Evolutionary conservation across 805 yeast species (phyloP).

Genomic region (Candida dendrica): DNA sequence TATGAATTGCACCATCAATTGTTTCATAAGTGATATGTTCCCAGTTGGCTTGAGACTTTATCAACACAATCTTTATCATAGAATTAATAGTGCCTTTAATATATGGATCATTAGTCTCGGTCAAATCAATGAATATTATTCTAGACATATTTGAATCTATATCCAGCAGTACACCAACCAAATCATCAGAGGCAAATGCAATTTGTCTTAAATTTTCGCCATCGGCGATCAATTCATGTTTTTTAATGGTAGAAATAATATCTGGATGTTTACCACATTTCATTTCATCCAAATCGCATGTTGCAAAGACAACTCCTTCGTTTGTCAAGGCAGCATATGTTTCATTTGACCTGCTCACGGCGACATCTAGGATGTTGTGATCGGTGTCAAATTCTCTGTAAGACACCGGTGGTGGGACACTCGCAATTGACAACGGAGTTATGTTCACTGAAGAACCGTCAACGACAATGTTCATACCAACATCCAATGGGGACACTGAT

Average conservation of each 20-base stretch:
- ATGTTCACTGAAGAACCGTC: slow-evolving; percentile 68
- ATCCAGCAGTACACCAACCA: slow-evolving; percentile 57
- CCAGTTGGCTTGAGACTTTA: slow-evolving; percentile 50
- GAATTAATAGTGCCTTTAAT: slow-evolving; percentile 36
- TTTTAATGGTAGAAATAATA: slow-evolving; percentile 13
- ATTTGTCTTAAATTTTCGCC: slow-evolving; percentile 55
- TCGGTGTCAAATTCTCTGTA: slow-evolving; percentile 56
- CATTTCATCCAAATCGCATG: slow-evolving; percentile 37
- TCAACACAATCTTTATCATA: slow-evolving; percentile 43
- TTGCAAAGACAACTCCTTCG: slow-evolving; percentile 37
- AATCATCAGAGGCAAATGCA: slow-evolving; percentile 43
- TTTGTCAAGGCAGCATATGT: slow-evolving; percentile 51
- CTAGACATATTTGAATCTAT: slow-evolving; percentile 39
- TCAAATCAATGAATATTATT: slow-evolving; percentile 42
- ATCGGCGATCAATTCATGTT: slow-evolving; percentile 29
- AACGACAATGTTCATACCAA: slow-evolving; percentile 72
- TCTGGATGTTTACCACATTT: slow-evolving; percentile 41
- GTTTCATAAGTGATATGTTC: slow-evolving; percentile 48
- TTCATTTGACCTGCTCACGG: slow-evolving; percentile 55
- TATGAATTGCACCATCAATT: slow-evolving; percentile 52
- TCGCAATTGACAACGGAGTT: slow-evolving; percentile 80
- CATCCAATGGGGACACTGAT: slow-evolving; percentile 55
- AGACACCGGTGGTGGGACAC: slow-evolving; percentile 92
- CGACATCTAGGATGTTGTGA: slow-evolving; percentile 53
- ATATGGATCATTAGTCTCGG: slow-evolving; percentile 33